Base-by-base conservation (phyloP, 2,329 filamentous ascomycete genomes). In the Penicillium decumbens region DNA sequence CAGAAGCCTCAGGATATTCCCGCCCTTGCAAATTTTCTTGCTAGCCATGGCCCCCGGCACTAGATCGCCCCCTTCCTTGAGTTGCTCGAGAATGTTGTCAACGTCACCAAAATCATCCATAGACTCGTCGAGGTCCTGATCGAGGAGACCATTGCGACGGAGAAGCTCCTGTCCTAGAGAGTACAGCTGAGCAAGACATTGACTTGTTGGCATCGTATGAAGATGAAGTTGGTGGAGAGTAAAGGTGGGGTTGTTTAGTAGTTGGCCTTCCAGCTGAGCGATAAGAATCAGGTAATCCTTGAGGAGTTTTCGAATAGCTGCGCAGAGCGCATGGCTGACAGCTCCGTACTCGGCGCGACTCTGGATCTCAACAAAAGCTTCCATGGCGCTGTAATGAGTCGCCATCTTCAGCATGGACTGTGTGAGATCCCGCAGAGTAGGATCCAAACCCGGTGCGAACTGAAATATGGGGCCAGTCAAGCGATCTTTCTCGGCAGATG, bases 1-100 rank as follows among this genome's bases (percentile, higher is more conserved):
- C 48, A 98, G 80, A 27, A 97, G 74, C 0, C 89, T 88, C 1
- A 98, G 78, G n/a, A 96, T 89, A 54, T 90, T 88, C 2, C 93
- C 93, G n/a, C 93, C 93, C 74, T 95, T 97, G 76, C 89, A 97
- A 28, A 95, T 85, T 67, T 91, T 96, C 71, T 95, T 95, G 39
- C 83, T 85, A 0, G 87, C 83, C 74, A 93, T 86, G 52, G 86
- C 85, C 3, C 87, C 87, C 0, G 87, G 84, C 12, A 85, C 79
- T 25, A 95, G 76, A 57, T 95, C 89, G 13, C 88, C 89, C 9
- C 90, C 91, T 63, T 95, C 89, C 58, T 87, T 83, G 30, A 98
- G 74, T 40, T 88, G 89, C 70, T 96, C 91, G 18, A 98, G 77
- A 51, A 98, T 95, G 60, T 95, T 89, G 58, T 97, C 92, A 53